Conservation (phyloP, 352 stramenopile species). For the Phytophthora sp. region DNA sequence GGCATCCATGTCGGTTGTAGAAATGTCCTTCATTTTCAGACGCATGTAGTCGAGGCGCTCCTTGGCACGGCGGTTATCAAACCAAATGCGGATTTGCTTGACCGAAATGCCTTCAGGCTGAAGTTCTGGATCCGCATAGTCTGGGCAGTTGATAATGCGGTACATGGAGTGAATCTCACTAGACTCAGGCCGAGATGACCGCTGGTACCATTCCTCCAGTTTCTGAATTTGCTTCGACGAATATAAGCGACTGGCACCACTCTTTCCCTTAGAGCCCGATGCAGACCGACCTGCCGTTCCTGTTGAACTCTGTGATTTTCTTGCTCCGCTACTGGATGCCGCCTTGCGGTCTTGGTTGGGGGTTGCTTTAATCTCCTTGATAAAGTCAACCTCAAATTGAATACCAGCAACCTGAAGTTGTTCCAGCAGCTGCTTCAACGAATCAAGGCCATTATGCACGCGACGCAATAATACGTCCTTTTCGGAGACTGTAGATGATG, state of each 20-base stretch:
- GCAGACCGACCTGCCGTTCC: slow-evolving; percentile 41
- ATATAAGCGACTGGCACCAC: slow-evolving; percentile 82
- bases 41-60: slow-evolving; percentile 90
- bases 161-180: slow-evolving; percentile 92
- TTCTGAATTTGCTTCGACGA: slow-evolving; percentile 89
- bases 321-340: slow-evolving; percentile 18
- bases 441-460: slow-evolving; percentile 58
- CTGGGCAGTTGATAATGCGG: slow-evolving; percentile 85
- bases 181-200: slow-evolving; percentile 78
- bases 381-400: slow-evolving; percentile 85
- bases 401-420: slow-evolving; percentile 82
- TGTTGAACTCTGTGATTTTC: slow-evolving; percentile 34
- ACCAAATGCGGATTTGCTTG: slow-evolving; percentile 91
- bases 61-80: slow-evolving; percentile 87
- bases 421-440: slow-evolving; percentile 78
- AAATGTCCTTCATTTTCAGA: slow-evolving; percentile 90
- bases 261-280: slow-evolving; percentile 68
- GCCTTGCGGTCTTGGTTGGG: slow-evolving; percentile 61
- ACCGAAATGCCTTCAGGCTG: slow-evolving; percentile 87
- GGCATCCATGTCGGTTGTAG: slow-evolving; percentile 80
- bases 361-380: slow-evolving; percentile 76
- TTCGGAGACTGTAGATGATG: slow-evolving; percentile 23
- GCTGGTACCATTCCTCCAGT: slow-evolving; percentile 90
- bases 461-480: slow-evolving; percentile 59
- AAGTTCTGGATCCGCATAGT: slow-evolving; percentile 84